Conservation (phyloP, 305 asterid species). For the Fraxinus greggii region DNA sequence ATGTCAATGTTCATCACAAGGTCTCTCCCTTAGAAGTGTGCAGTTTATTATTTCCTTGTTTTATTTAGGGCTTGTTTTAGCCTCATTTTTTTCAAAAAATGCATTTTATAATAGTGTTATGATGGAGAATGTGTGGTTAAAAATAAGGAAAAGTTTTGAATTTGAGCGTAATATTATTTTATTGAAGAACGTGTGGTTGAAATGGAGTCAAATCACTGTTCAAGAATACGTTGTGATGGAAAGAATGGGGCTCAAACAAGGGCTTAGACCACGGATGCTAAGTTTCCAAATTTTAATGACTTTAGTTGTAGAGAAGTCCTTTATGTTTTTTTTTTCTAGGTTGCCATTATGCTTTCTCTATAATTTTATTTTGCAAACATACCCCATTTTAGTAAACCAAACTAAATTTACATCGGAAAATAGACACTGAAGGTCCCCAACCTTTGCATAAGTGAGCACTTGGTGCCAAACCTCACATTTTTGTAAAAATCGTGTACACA, state of each 20-base stretch:
- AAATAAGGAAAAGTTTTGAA: too few relatives aligned
- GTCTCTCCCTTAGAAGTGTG: background rate
- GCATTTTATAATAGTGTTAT: too few relatives aligned
- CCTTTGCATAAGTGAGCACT: background rate
- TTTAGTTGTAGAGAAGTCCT: background rate
- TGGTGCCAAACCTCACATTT: background rate
- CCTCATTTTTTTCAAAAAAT: too few relatives aligned
- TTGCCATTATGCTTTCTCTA: background rate
- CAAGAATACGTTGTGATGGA: too few relatives aligned
- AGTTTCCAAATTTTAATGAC: background rate
- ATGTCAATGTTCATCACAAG: background rate
- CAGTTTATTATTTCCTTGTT: background rate
- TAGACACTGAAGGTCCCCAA: background rate
- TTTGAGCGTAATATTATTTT: too few relatives aligned
- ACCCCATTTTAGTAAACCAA: background rate
- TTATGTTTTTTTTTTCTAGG: background rate
- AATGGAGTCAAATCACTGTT: too few relatives aligned
- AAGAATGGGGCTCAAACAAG: too few relatives aligned
- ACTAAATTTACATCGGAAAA: background rate
- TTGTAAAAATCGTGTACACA: background rate
- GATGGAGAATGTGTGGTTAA: too few relatives aligned
- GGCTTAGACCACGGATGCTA: background rate
- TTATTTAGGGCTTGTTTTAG: too few relatives aligned
- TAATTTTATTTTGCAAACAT: background rate
- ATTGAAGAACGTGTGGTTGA: too few relatives aligned